phyloP scores from a whole-genome alignment of 1,284 basidiomycete species.

The Tilletiopsis washingtonensis region DNA sequence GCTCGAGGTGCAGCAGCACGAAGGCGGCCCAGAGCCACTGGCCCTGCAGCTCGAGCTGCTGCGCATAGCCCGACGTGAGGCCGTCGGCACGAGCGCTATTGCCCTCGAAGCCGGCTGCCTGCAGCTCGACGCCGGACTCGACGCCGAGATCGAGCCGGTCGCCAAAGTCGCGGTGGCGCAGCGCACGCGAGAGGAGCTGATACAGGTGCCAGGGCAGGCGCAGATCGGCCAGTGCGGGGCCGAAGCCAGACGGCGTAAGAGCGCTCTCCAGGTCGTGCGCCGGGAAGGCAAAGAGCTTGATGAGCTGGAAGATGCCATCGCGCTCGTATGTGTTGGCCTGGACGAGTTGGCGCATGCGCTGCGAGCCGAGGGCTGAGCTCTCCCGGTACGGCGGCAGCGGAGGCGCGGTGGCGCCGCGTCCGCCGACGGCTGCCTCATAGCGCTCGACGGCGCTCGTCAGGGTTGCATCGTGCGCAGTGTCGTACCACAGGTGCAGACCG shows the following conservation, averaged over 20 bases:
- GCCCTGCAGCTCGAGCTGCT: slow-evolving; percentile 72
- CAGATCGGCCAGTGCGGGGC: slow-evolving; percentile 67
- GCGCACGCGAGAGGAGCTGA: slow-evolving; percentile 71
- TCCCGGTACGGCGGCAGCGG: slow-evolving; percentile 46
- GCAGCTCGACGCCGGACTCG: slow-evolving; percentile 47
- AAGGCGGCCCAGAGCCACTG: slow-evolving; percentile 80
- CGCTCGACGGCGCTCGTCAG: slow-evolving; percentile 63
- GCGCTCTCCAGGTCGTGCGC: slow-evolving; percentile 52
- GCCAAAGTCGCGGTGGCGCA: slow-evolving; percentile 73
- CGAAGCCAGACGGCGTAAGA: slow-evolving; percentile 64
- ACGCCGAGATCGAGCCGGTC: slow-evolving; percentile 57
- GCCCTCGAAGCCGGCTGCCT: slow-evolving; percentile 10
- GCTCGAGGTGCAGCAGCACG: slow-evolving; percentile 79
- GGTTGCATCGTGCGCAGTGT: slow-evolving; percentile 63
- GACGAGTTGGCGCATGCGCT: slow-evolving; percentile 22
- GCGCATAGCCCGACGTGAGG: slow-evolving; percentile 73
- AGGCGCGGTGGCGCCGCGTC: slow-evolving; percentile 25
- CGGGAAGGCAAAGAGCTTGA: slow-evolving; percentile 63
- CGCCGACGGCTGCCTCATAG: slow-evolving; percentile 54
- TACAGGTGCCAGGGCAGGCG: slow-evolving; percentile 90
- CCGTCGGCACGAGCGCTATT: slow-evolving; percentile 64
- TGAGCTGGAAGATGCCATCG: slow-evolving; percentile 75
- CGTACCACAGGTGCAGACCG: slow-evolving; percentile 86
- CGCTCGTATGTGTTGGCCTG: slow-evolving; percentile 25
- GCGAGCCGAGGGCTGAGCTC: slow-evolving; percentile 24